These are phyloP conservation scores for Fistulinella prunicolor DNA, from an alignment of 768 basidiomycete species.

Conservation along the genomic window DNA sequence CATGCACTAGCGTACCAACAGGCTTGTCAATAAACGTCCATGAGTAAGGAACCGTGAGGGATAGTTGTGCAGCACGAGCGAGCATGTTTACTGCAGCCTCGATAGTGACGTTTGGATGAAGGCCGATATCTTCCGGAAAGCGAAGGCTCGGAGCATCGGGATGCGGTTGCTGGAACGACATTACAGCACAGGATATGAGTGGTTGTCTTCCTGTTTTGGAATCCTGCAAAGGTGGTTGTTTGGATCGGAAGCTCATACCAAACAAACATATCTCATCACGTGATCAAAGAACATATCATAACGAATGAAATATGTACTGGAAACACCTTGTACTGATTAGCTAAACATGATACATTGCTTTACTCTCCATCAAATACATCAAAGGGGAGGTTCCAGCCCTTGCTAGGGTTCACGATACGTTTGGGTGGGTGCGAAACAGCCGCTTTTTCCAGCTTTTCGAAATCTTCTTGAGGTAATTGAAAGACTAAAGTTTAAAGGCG, in stretches of 20 bases:
- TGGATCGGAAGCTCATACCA: constrained; percentile 28
- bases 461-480: constrained; percentile 36
- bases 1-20: constrained; percentile 43
- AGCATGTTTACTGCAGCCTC: constrained; percentile 63
- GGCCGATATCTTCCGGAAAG: constrained; percentile 63
- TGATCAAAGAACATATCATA: too few relatives aligned
- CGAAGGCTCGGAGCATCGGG: constrained; percentile 65
- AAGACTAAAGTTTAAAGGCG: constrained; percentile 22
- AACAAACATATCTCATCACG: constrained; percentile 19
- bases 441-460: constrained; percentile 40
- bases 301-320: too few relatives aligned
- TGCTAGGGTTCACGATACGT: constrained; percentile 57
- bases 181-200: constrained; percentile 1
- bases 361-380: constrained; percentile 59
- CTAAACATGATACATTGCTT: not conserved
- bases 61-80: constrained; percentile 52
- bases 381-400: constrained; percentile 54
- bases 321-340: not conserved
- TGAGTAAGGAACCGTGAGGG: constrained; percentile 57
- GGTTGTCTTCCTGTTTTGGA: constrained; percentile 16
- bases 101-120: constrained; percentile 51
- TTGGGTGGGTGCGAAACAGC: constrained; percentile 50
- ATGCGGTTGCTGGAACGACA: constrained; percentile 46
- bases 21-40: constrained; percentile 83
- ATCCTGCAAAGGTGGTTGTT: constrained; percentile 22